Conservation (phyloP, 2,329 filamentous ascomycete species). For the Dactylellina leptospora region DNA sequence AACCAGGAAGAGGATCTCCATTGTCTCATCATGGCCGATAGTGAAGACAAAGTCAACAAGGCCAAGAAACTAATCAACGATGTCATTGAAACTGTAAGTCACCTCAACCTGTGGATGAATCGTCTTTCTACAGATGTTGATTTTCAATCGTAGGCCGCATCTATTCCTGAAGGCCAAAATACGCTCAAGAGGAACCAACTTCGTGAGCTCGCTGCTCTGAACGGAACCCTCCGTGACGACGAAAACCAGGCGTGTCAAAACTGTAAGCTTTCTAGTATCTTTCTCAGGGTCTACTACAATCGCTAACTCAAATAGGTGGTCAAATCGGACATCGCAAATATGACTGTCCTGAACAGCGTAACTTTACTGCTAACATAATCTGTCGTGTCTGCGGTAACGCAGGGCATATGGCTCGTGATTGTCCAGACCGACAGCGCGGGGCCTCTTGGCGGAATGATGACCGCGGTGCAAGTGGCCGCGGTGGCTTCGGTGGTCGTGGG, state of each 20-base stretch:
- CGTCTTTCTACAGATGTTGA: background rate
- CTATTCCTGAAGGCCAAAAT: constrained; percentile 97
- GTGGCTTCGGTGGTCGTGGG: constrained; percentile 60
- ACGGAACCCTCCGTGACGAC: constrained; percentile 98
- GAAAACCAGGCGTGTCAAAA: constrained; percentile 99
- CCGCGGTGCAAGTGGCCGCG: constrained; percentile 59
- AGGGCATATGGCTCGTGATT: constrained; percentile 97
- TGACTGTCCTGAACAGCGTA: constrained; percentile 95
- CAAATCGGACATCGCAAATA: constrained; percentile 99
- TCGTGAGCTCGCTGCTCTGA: constrained; percentile 94
- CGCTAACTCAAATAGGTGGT: constrained; percentile 67
- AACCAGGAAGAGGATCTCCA: constrained; percentile 99
- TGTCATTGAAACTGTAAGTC: constrained; percentile 92
- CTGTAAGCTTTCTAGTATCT: constrained; percentile 65
- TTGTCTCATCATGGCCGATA: constrained; percentile 99
- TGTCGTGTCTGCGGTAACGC: constrained; percentile 98
- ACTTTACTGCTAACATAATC: constrained; percentile 99
- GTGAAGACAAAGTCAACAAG: constrained; percentile 99
- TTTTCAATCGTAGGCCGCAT: constrained; percentile 79
- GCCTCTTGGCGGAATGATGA: constrained; percentile 86
- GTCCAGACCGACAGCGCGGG: constrained; percentile 90
- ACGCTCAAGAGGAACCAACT: constrained; percentile 99
- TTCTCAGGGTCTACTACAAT: constrained; percentile 8
- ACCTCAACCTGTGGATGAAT: background rate
- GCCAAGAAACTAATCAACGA: constrained; percentile 98